Evolutionary conservation across 345 rosid species (phyloP).

Genomic region (Gossypium bickii): DNA sequence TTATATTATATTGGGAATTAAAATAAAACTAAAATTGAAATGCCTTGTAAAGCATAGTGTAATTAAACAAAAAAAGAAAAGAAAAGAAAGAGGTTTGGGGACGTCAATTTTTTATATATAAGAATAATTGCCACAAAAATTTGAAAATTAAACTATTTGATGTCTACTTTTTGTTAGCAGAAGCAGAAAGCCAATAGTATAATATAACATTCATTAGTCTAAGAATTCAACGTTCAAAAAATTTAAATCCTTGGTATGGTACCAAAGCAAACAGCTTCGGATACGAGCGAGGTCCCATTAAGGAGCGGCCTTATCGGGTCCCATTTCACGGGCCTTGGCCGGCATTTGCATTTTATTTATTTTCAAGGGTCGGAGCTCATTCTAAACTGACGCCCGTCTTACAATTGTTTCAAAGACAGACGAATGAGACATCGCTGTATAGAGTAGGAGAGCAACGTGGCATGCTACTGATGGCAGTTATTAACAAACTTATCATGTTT

Average conservation of each 20-base stretch:
- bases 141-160: slow-evolving; percentile 1
- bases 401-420: background rate
- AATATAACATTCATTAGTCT: background rate
- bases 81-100: background rate
- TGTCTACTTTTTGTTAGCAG: background rate
- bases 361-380: background rate
- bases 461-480: background rate
- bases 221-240: slow-evolving; percentile 20
- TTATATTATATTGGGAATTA: too few relatives aligned
- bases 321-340: slow-evolving; percentile 41
- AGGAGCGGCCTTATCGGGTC: slow-evolving; percentile 39
- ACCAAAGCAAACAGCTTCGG: slow-evolving; percentile 25
- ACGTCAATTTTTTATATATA: background rate
- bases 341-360: slow-evolving; percentile 4
- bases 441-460: background rate
- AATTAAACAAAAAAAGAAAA: background rate
- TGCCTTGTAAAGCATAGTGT: background rate
- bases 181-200: background rate
- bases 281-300: slow-evolving; percentile 24
- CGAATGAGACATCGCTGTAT: slow-evolving; percentile 12
- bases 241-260: slow-evolving; percentile 19
- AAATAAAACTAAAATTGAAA: too few relatives aligned
- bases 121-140: background rate
- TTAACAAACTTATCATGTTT: background rate
- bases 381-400: background rate